phyloP scores from a whole-genome alignment of 176 grass and related monocot species.

The Zoysia japonica region DNA sequence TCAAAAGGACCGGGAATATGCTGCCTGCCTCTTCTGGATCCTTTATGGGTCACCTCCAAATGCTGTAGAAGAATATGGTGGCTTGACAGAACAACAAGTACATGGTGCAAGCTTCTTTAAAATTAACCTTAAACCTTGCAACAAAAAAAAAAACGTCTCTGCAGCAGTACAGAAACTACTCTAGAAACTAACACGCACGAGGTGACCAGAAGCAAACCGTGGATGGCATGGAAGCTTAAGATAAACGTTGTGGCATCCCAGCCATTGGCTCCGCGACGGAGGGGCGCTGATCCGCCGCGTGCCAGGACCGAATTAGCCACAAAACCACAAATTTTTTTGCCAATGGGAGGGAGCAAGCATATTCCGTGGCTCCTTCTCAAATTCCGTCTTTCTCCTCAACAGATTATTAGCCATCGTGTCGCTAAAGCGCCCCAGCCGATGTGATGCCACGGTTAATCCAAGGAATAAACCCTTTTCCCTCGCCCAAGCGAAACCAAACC shows the following conservation, averaged over 20 bases:
- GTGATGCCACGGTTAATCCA: conserved; percentile 30
- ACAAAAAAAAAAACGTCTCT: neutral
- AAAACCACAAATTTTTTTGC: neutral
- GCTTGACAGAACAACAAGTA: no score
- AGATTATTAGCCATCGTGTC: neutral
- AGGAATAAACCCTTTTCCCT: conserved; percentile 46
- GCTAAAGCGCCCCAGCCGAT: neutral
- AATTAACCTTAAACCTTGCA: no score
- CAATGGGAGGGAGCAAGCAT: conserved; percentile 4
- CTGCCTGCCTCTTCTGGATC: neutral
- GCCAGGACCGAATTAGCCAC: conserved; percentile 10
- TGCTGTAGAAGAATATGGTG: neutral
- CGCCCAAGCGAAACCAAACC: neutral
- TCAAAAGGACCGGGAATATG: conserved; percentile 17
- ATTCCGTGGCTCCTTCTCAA: conserved; percentile 29
- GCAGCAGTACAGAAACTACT: neutral
- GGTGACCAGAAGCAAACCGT: neutral
- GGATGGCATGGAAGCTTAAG: neutral
- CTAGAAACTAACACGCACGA: neutral
- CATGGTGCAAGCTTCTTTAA: no score
- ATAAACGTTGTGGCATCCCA: neutral
- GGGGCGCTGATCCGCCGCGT: neutral
- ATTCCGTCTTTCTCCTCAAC: neutral
- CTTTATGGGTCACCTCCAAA: neutral
- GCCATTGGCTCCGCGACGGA: neutral